Evolutionary conservation across 805 yeast species (phyloP).

Genomic region (Lipomyces sp.): DNA sequence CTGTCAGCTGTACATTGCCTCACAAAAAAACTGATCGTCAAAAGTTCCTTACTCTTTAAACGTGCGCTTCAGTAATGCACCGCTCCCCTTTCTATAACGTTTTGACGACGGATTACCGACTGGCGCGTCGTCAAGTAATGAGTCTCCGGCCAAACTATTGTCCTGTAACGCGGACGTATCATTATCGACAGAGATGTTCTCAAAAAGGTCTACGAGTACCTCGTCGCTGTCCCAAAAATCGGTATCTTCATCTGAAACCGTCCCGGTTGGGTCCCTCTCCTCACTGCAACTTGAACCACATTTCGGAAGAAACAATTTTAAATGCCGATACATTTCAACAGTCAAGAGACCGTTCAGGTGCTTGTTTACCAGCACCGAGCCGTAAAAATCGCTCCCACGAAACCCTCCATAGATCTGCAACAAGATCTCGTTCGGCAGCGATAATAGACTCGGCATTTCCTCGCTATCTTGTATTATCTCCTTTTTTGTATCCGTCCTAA

Average conservation of each 20-base stretch:
- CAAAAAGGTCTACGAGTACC: conserved; percentile 23
- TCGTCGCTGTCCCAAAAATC: conserved; percentile 20
- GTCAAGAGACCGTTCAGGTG: conserved; percentile 29
- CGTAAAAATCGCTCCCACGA: conserved; percentile 36
- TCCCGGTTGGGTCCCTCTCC: neutral
- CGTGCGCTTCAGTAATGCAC: conserved; percentile 33
- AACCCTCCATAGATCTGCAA: conserved; percentile 24
- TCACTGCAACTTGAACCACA: neutral
- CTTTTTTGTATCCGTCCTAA: neutral
- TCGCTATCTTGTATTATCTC: neutral
- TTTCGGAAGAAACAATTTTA: conserved; percentile 29
- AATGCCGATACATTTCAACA: conserved; percentile 30
- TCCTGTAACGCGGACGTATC: neutral
- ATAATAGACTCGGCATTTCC: conserved; percentile 16
- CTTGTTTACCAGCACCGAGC: conserved; percentile 32
- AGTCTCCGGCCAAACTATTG: neutral
- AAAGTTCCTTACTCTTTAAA: conserved; percentile 27
- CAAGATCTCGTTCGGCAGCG: conserved; percentile 35
- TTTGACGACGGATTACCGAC: neutral
- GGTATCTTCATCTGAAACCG: neutral
- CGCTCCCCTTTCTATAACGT: conserved; percentile 26
- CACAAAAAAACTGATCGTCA: neutral
- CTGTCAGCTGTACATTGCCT: neutral
- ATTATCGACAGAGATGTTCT: conserved; percentile 18
- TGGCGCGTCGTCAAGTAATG: neutral